Evolutionary conservation across 768 basidiomycete species (phyloP).

Genomic region (Rhodotorula taiwanensis): DNA sequence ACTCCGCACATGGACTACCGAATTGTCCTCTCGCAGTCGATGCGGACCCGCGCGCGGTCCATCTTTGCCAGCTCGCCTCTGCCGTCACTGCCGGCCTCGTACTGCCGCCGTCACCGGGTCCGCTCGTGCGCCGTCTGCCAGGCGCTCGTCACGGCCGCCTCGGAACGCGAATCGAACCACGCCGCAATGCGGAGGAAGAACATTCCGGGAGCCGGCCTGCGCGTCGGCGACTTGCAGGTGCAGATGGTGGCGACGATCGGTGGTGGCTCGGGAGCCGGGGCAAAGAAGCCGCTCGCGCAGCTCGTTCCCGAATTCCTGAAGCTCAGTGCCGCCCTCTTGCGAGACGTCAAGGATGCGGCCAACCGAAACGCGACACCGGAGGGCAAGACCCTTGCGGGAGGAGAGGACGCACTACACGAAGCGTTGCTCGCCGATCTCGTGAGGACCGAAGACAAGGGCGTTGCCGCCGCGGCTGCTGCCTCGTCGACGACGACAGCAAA

Average conservation of each 20-base stretch:
- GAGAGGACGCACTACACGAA: constrained; percentile 13
- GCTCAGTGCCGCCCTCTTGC: constrained; percentile 61
- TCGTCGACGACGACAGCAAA: not conserved
- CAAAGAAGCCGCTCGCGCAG: constrained; percentile 35
- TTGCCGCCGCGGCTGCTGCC: not conserved
- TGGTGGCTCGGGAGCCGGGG: not conserved
- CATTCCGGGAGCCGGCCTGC: constrained; percentile 20
- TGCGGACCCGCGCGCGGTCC: constrained; percentile 34
- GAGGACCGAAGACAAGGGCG: not conserved
- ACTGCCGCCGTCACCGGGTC: constrained; percentile 36
- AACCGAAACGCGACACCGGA: not conserved
- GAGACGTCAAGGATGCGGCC: constrained; percentile 21
- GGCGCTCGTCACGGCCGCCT: not conserved
- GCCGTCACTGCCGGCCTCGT: constrained; percentile 5
- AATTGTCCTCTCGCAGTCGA: constrained; percentile 34
- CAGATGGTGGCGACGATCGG: not conserved
- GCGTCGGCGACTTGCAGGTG: not conserved
- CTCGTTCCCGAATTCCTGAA: constrained; percentile 57
- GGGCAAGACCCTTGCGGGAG: constrained; percentile 29
- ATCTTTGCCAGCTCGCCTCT: constrained; percentile 29
- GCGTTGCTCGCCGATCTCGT: not conserved
- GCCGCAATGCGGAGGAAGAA: constrained; percentile 13
- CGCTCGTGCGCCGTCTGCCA: constrained; percentile 27
- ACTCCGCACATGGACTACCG: constrained; percentile 40
- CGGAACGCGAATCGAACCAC: constrained; percentile 12